A percentile compares a stretch with the other conserved stretches of the same genome.
These are phyloP conservation scores for Pelargonium nanum DNA, from an alignment of 345 rosid species.

Conservation along the genomic window DNA sequence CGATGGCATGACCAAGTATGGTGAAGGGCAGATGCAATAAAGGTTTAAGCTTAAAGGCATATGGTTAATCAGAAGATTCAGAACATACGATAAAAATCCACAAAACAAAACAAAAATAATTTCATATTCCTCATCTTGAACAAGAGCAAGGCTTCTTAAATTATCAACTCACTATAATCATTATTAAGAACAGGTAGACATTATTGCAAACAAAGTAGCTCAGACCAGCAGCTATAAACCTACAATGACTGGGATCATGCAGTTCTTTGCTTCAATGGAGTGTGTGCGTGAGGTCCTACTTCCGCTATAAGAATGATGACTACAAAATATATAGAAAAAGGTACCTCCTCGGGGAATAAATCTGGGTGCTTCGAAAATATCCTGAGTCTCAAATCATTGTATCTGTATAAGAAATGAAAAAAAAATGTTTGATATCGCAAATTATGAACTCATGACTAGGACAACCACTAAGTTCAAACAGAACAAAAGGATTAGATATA, in stretches of 20 bases:
- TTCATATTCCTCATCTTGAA: no score
- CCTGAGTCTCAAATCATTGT: constrained; percentile 60
- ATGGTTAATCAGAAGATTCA: no score
- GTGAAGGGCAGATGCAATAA: no score
- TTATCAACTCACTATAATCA: neutral
- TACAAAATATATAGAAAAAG: neutral
- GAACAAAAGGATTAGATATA: neutral
- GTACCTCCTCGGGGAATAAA: constrained; percentile 85
- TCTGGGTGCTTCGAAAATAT: constrained; percentile 86
- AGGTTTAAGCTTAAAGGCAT: no score
- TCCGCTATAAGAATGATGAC: neutral
- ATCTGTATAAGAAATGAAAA: constrained; percentile 32
- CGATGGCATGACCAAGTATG: no score
- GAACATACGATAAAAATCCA: no score
- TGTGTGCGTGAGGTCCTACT: neutral
- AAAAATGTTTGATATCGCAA: neutral
- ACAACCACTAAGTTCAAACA: neutral
- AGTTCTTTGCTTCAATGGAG: neutral
- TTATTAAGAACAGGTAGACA: neutral
- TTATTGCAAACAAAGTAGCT: neutral
- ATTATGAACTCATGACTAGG: neutral
- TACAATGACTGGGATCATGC: no score
- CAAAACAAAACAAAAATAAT: no score
- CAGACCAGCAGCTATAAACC: neutral
- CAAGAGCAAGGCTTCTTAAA: neutral